Evolutionary conservation across 2,329 filamentous ascomycete genomes (phyloP).

Genomic region (Pyrenochaeta sp.): DNA sequence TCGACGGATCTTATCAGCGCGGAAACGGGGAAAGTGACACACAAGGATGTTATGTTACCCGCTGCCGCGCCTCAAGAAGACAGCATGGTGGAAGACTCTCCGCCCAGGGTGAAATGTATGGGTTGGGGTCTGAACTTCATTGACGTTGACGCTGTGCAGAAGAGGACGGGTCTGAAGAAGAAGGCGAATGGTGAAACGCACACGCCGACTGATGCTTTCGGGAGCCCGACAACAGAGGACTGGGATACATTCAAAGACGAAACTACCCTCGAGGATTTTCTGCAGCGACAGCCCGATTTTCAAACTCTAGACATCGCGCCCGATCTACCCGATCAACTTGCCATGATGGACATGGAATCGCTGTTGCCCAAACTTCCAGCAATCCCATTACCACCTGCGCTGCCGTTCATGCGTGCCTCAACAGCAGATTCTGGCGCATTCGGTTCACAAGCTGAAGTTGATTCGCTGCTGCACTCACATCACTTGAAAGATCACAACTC

Average conservation of each 20-base stretch:
- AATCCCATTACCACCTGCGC: conserved; percentile 46
- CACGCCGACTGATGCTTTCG: conserved; percentile 29
- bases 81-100: conserved; percentile 8
- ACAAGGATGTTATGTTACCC: conserved; percentile 59
- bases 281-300: conserved; percentile 48
- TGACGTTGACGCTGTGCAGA: conserved; percentile 56
- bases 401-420: conserved; percentile 43
- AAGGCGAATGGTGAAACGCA: conserved; percentile 15
- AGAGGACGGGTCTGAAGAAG: conserved; percentile 44
- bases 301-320: conserved; percentile 45
- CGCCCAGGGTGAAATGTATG: conserved; percentile 53
- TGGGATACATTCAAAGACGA: conserved; percentile 48
- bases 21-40: conserved; percentile 82
- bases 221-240: conserved; percentile 36
- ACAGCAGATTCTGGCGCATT: conserved; percentile 48
- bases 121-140: conserved; percentile 66
- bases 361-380: conserved; percentile 49
- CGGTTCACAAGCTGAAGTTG: conserved; percentile 50
- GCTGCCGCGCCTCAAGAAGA: conserved; percentile 1
- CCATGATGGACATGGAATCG: conserved; percentile 51
- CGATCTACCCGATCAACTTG: conserved; percentile 51
- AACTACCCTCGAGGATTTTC: conserved; percentile 49
- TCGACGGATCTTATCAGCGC: conserved; percentile 78
- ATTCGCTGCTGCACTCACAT: conserved; percentile 50
- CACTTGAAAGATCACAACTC: conserved; percentile 72